These are phyloP conservation scores for Dianthus caryophyllus DNA, from an alignment of 148 eudicot genomes.

Conservation along the genomic window DNA sequence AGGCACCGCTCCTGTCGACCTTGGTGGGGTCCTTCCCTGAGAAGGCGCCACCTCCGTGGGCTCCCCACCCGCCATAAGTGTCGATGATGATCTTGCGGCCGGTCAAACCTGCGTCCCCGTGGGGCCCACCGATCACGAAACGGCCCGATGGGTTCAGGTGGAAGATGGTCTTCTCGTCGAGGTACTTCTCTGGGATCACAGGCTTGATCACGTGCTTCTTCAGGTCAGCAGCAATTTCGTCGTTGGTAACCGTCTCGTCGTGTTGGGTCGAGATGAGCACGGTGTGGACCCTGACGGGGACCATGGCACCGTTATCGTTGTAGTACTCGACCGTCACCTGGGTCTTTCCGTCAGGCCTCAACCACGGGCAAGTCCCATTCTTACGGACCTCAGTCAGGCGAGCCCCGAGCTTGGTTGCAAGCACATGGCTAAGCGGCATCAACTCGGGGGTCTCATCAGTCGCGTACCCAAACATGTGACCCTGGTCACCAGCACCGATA, in stretches of 20 bases:
- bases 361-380: slow-evolving; percentile 37
- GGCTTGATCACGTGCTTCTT: slow-evolving; percentile 44
- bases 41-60: slow-evolving; percentile 49
- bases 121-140: slow-evolving; percentile 46
- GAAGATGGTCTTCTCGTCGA: slow-evolving; percentile 51
- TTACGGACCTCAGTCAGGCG: slow-evolving; percentile 32
- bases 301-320: slow-evolving; percentile 36
- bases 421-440: slow-evolving; percentile 37
- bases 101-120: slow-evolving; percentile 46
- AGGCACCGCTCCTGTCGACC: slow-evolving; percentile 49
- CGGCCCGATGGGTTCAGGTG: slow-evolving; percentile 51
- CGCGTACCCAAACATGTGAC: slow-evolving; percentile 49
- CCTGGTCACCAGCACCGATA: slow-evolving; percentile 41
- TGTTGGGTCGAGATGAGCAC: slow-evolving; percentile 36
- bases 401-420: slow-evolving; percentile 36
- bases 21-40: slow-evolving; percentile 50
- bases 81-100: slow-evolving; percentile 49
- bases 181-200: slow-evolving; percentile 47
- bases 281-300: slow-evolving; percentile 33
- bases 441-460: slow-evolving; percentile 45
- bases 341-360: slow-evolving; percentile 39
- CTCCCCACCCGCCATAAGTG: slow-evolving; percentile 49
- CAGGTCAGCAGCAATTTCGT: slow-evolving; percentile 34
- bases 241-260: slow-evolving; percentile 35
- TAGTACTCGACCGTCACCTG: slow-evolving; percentile 36